Evolutionary conservation across 148 eudicot species (phyloP).

Genomic region (Oxyria digyna): DNA sequence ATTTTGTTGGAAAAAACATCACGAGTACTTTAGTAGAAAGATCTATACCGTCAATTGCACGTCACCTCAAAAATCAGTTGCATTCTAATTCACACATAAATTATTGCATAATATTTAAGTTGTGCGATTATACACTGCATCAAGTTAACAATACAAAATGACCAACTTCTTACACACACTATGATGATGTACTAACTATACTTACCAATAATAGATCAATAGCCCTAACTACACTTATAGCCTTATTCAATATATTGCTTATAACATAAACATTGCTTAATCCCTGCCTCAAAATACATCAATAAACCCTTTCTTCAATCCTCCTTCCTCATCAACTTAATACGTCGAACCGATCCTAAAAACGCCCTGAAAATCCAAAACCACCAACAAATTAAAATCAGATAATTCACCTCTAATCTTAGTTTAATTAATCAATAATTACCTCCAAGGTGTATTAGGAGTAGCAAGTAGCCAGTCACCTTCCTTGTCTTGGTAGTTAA

Average conservation of each 20-base stretch:
- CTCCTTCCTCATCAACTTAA: conserved; percentile 26
- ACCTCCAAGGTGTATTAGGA: conserved; percentile 92
- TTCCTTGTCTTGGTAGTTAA: conserved; percentile 52
- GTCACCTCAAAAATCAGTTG: too few species aligned
- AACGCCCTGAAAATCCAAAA: conserved; percentile 30
- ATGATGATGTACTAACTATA: too few species aligned
- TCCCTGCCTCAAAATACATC: not conserved
- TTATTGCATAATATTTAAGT: too few species aligned
- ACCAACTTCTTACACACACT: not conserved
- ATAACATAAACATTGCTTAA: not conserved
- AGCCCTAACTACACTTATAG: not conserved
- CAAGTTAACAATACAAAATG: not conserved
- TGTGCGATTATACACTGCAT: not conserved
- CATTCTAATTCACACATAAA: too few species aligned
- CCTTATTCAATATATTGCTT: not conserved
- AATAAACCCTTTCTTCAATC: not conserved
- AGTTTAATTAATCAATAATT: not conserved
- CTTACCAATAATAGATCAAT: not conserved
- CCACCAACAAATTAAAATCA: not conserved
- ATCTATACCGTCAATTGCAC: too few species aligned
- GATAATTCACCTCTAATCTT: too few species aligned
- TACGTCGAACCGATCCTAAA: conserved; percentile 30
- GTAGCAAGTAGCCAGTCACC: conserved; percentile 83
- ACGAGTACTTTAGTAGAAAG: too few species aligned
- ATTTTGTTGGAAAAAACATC: too few species aligned